phyloP scores from a whole-genome alignment of 805 yeast species.

The Cyberlindnera saturnus region DNA sequence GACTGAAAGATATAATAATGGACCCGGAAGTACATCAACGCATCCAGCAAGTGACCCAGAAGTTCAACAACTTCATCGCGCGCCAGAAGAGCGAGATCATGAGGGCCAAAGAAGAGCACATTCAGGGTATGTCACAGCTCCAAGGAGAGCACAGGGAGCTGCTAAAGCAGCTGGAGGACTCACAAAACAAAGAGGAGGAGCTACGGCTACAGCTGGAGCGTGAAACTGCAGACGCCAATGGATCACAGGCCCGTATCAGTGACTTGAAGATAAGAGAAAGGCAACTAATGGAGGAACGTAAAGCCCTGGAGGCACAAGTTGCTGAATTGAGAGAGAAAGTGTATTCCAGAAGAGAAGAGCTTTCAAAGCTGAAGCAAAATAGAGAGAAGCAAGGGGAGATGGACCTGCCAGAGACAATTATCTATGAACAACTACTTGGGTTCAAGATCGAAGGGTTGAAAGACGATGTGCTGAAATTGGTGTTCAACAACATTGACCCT shows the following conservation, averaged over 20 bases:
- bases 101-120: slow-evolving; percentile 30
- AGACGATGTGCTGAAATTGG: slow-evolving; percentile 41
- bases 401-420: slow-evolving; percentile 45
- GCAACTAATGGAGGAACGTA: slow-evolving; percentile 27
- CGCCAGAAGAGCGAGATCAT: slow-evolving; percentile 29
- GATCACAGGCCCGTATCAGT: slow-evolving; percentile 27
- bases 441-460: slow-evolving; percentile 44
- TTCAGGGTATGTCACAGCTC: slow-evolving; percentile 27
- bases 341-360: slow-evolving; percentile 26
- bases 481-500: slow-evolving; percentile 43
- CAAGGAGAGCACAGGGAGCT: slow-evolving; percentile 28
- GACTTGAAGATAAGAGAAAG: slow-evolving; percentile 30
- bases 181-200: slow-evolving; percentile 7
- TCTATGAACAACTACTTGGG: slow-evolving; percentile 51
- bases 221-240: slow-evolving; percentile 25
- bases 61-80: slow-evolving; percentile 30
- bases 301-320: slow-evolving; percentile 25
- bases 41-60: slow-evolving; percentile 34
- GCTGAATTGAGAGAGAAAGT: slow-evolving; percentile 28
- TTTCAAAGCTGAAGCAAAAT: slow-evolving; percentile 27
- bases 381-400: slow-evolving; percentile 37
- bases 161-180: slow-evolving; percentile 13
- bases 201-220: slow-evolving; percentile 5
- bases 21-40: slow-evolving; percentile 29
- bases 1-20: slow-evolving; percentile 7